Evolutionary conservation across 2,329 filamentous ascomycete species (phyloP).

Genomic region (Venturia pyrina): DNA sequence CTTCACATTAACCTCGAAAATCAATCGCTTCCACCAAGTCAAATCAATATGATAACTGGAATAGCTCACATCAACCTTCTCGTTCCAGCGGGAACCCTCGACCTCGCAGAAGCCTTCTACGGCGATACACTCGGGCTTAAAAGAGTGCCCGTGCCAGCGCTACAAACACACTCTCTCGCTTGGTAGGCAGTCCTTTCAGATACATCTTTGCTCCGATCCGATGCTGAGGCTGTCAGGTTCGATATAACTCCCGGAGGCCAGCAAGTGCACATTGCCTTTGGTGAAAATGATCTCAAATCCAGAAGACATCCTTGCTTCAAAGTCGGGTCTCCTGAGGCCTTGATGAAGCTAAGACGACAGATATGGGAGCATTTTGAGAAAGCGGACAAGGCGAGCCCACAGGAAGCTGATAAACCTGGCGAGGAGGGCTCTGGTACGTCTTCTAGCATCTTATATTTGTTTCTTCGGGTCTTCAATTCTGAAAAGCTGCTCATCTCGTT

Average conservation of each 20-base stretch:
- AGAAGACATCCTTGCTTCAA: slow-evolving; percentile 51
- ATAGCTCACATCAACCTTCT: slow-evolving; percentile 50
- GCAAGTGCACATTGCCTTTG: slow-evolving; percentile 47
- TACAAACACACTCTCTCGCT: slow-evolving; percentile 41
- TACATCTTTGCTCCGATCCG: background rate
- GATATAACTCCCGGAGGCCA: slow-evolving; percentile 46
- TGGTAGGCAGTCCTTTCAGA: slow-evolving; percentile 32
- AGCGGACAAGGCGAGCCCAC: slow-evolving; percentile 42
- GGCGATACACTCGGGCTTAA: slow-evolving; percentile 45
- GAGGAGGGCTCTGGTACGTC: slow-evolving; percentile 22
- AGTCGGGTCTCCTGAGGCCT: slow-evolving; percentile 36
- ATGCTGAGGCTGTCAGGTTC: slow-evolving; percentile 29
- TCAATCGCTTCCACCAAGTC: background rate
- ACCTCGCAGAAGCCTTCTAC: slow-evolving; percentile 46
- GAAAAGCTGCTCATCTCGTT: background rate
- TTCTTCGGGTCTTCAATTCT: too few relatives aligned
- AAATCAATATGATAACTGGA: slow-evolving; percentile 37
- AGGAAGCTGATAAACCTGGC: slow-evolving; percentile 46
- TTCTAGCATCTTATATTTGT: background rate
- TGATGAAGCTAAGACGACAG: slow-evolving; percentile 36
- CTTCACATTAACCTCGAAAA: background rate
- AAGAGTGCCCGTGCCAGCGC: slow-evolving; percentile 40
- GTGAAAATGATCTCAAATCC: slow-evolving; percentile 33
- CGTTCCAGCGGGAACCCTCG: slow-evolving; percentile 44
- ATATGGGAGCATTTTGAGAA: slow-evolving; percentile 43